Evolutionary conservation across 257 asterid genomes (phyloP).

Genomic region (Salvia rosmarinus): DNA sequence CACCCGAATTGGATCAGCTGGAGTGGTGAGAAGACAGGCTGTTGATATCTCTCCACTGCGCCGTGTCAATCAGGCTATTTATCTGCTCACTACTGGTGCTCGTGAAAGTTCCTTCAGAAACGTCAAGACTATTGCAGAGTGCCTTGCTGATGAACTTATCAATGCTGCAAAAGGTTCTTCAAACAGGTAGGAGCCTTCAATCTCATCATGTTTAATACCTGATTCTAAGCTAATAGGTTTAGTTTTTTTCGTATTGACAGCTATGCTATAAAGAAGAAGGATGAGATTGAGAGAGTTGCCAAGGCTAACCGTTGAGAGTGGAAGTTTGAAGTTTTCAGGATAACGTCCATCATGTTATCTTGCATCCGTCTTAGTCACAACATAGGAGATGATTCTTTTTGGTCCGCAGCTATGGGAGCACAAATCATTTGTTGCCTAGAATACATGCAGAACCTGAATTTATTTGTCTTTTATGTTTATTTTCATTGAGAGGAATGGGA

Average conservation of each 20-base stretch:
- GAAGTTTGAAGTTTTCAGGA: not conserved
- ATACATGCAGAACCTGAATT: conserved; percentile 29
- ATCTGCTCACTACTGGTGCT: conserved; percentile 58
- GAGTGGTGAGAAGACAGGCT: conserved; percentile 60
- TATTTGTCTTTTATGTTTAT: not conserved
- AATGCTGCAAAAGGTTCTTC: conserved; percentile 57
- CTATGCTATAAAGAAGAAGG: conserved; percentile 91
- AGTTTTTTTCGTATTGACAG: conserved; percentile 39
- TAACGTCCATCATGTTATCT: conserved; percentile 4
- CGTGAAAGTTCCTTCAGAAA: conserved; percentile 63
- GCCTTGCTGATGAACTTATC: conserved; percentile 64
- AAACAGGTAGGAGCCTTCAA: conserved; percentile 37
- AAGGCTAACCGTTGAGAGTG: conserved; percentile 76
- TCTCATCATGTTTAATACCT: not conserved
- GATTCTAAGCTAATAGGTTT: not conserved
- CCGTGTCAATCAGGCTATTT: conserved; percentile 60
- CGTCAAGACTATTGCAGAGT: conserved; percentile 58
- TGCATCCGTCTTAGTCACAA: not conserved
- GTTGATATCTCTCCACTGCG: conserved; percentile 65
- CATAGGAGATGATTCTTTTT: not conserved
- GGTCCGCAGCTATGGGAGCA: conserved; percentile 7
- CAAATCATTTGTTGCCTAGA: not conserved
- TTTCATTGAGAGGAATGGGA: conserved; percentile 27
- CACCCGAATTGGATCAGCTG: conserved; percentile 61
- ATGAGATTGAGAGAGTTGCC: conserved; percentile 91